Evolutionary conservation across 169 alveolate genomes (phyloP).

Genomic region (Plasmodium gonderi): DNA sequence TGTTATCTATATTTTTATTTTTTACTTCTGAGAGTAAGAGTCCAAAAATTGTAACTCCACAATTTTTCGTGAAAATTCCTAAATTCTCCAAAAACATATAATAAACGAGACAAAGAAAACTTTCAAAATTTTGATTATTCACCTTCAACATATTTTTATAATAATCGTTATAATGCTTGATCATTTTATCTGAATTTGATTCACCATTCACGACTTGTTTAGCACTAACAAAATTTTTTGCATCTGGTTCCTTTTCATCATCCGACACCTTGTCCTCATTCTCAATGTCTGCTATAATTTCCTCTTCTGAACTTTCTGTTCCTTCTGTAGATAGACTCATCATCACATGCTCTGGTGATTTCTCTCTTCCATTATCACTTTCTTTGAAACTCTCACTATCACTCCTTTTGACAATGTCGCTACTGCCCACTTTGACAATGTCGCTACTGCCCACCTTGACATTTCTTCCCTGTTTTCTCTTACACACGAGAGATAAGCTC

Average conservation of each 20-base stretch:
- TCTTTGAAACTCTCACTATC: no score
- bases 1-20: constrained; percentile 73
- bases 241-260: neutral
- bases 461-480: neutral
- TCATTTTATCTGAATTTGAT: neutral
- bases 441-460: neutral
- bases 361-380: neutral
- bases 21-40: constrained; percentile 77
- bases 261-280: no score
- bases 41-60: constrained; percentile 85
- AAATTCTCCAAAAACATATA: constrained; percentile 82
- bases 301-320: neutral
- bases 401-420: no score
- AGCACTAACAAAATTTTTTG: no score
- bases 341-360: neutral
- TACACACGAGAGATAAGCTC: constrained; percentile 11
- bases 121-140: constrained; percentile 65
- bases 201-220: neutral
- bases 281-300: neutral
- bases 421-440: no score
- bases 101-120: constrained; percentile 68
- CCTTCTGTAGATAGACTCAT: neutral
- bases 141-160: constrained; percentile 25
- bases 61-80: constrained; percentile 79
- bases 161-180: constrained; percentile 23